Base-by-base conservation (phyloP, 2,329 filamentous ascomycete species). In the Sporothrix dimorphospora region DNA sequence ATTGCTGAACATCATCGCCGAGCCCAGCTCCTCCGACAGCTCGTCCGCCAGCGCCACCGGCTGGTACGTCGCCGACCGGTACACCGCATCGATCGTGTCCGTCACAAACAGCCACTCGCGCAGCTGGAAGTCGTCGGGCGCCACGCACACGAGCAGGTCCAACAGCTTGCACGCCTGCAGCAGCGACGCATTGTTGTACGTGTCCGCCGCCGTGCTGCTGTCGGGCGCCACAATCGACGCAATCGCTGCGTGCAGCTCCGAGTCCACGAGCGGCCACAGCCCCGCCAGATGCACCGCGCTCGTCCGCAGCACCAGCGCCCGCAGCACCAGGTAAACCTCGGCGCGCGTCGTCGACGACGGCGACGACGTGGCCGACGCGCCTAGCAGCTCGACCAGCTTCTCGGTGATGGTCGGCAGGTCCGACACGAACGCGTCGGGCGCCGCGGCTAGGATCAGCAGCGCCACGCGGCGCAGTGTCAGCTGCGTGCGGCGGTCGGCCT, bases 31-130 rank as follows among this genome's bases (percentile, higher is more conserved):
- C 76, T 97, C 72, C 7, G 72, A 63, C 53, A 73, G 53, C 57
- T 71, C 69, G 77, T 98, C 96, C 0, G 92, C 91, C 5, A 98
- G 86, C 2, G 93, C 93, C 2, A 92, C 84, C 1, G 93, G 87
- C 73, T 90, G 87, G 82, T 91, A 91, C 69, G 85, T 83, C 16
- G 89, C 82, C 0, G 93, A 90, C 14, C 92, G 90, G 81, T 99
- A 97, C 45, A 99, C 92, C 0, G 96, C 94, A 77, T 99, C 96
- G 75, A 98, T 94, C 16, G 95, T 98, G 81, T 99, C 96, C 1
- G 94, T 97, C 71, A 99, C 91, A 80, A 97, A 99, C 4, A 98
- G 88, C 96, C 96, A 99, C 83, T 98, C 94, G 78, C 97, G 92
- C n/a, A 98, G 88, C 81, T 98, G 96, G 82, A 98, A 99, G 80